Evolutionary conservation across 345 rosid species (phyloP).

Genomic region (Psidium friedrichsthalianum): DNA sequence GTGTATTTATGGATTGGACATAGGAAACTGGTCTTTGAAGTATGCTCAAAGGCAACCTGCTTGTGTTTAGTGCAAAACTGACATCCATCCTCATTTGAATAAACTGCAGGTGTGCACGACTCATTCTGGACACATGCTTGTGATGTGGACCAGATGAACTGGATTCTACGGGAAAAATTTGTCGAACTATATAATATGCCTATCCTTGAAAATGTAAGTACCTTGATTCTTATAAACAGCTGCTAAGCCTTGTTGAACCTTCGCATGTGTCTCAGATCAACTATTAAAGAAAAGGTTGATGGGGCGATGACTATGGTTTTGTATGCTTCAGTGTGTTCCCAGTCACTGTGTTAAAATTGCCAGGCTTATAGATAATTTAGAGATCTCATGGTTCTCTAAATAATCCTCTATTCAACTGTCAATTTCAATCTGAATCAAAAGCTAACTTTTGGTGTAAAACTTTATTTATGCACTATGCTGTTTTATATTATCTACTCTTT

Average conservation of each 20-base stretch:
- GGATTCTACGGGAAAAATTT: constrained; percentile 74
- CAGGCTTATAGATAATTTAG: neutral
- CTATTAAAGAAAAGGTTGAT: neutral
- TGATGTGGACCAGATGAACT: constrained; percentile 87
- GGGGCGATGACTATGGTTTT: neutral
- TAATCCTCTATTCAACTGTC: neutral
- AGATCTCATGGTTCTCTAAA: neutral
- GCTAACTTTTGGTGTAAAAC: neutral
- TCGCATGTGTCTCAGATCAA: neutral
- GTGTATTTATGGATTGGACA: neutral
- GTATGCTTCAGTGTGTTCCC: neutral
- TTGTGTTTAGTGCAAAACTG: neutral
- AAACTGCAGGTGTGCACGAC: constrained; percentile 82
- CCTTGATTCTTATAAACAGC: neutral
- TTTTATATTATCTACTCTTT: neutral
- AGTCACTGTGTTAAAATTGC: neutral
- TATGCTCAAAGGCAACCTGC: neutral
- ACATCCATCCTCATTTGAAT: neutral
- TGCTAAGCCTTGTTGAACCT: neutral
- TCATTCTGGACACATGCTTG: constrained; percentile 99
- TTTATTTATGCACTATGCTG: neutral
- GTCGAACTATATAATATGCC: constrained; percentile 85
- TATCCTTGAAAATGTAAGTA: constrained; percentile 88
- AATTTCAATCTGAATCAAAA: neutral
- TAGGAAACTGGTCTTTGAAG: neutral